These are phyloP conservation scores for Aspergillus egyptiacus DNA, from an alignment of 495 filamentous ascomycete species.

Conservation along the genomic window DNA sequence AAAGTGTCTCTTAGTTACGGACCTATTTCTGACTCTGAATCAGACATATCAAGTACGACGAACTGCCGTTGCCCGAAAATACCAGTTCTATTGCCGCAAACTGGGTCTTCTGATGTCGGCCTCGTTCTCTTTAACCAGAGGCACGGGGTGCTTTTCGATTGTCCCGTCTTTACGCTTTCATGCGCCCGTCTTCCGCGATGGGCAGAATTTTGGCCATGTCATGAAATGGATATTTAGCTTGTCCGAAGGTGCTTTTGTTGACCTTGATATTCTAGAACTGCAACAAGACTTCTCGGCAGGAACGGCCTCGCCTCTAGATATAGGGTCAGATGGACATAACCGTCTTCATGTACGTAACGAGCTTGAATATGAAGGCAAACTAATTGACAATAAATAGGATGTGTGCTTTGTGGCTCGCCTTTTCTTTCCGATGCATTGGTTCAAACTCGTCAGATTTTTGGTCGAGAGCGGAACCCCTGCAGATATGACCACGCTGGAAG, in stretches of 20 bases:
- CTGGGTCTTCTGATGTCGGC: constrained; percentile 1
- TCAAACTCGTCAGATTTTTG: neutral
- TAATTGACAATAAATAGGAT: no score
- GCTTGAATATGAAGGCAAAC: neutral
- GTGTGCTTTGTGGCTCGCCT: no score
- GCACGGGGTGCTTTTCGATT: neutral
- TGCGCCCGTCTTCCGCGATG: neutral
- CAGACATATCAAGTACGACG: neutral
- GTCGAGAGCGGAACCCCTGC: neutral
- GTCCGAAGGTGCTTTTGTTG: no score
- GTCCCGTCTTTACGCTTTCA: neutral
- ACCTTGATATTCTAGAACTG: no score
- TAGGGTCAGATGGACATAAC: neutral
- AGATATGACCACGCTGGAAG: neutral
- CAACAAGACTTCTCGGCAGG: neutral
- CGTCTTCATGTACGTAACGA: neutral
- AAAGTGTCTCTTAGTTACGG: no score
- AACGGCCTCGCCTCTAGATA: neutral
- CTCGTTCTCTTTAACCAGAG: neutral
- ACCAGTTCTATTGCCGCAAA: neutral
- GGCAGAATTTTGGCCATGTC: neutral
- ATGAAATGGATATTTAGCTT: no score
- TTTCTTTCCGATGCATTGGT: no score
- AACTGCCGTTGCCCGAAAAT: no score
- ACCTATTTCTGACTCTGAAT: no score